These are phyloP conservation scores for Suillus bovinus DNA, from an alignment of 768 basidiomycete species.

Conservation along the genomic window DNA sequence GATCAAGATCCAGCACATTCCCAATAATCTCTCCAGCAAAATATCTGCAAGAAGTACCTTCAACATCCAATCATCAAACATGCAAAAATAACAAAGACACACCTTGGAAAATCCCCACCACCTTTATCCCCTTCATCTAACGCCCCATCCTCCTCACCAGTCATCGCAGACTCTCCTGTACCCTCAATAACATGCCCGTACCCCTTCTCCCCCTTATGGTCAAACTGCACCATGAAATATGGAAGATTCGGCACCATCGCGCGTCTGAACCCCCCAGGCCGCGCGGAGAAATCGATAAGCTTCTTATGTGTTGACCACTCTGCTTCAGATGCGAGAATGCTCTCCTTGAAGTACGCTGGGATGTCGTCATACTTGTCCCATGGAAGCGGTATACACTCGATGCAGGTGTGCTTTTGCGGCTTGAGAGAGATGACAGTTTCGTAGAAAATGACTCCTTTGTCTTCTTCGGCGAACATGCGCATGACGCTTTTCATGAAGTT, in stretches of 20 bases:
- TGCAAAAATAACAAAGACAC: constrained; percentile 23
- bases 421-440: constrained; percentile 90
- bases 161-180: constrained; percentile 58
- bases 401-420: constrained; percentile 87
- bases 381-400: constrained; percentile 92
- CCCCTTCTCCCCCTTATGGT: constrained; percentile 96
- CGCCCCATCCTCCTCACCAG: constrained; percentile 63
- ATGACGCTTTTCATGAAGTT: constrained; percentile 91
- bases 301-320: constrained; percentile 99
- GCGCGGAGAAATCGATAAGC: constrained; percentile 86
- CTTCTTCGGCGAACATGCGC: constrained; percentile 90
- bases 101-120: constrained; percentile 90
- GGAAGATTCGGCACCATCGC: constrained; percentile 96
- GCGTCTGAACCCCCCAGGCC: constrained; percentile 91
- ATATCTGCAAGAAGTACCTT: constrained; percentile 54
- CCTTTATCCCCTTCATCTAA: constrained; percentile 88
- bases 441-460: constrained; percentile 93
- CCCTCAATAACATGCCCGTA: constrained; percentile 99
- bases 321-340: constrained; percentile 83
- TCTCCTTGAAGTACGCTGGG: constrained; percentile 91
- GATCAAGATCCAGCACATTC: constrained; percentile 84
- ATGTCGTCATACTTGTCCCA: constrained; percentile 86
- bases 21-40: constrained; percentile 97
- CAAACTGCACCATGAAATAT: constrained; percentile 99
- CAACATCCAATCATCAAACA: not conserved